phyloP scores from a whole-genome alignment of 805 yeast species.

The Myxozyma geophila region DNA sequence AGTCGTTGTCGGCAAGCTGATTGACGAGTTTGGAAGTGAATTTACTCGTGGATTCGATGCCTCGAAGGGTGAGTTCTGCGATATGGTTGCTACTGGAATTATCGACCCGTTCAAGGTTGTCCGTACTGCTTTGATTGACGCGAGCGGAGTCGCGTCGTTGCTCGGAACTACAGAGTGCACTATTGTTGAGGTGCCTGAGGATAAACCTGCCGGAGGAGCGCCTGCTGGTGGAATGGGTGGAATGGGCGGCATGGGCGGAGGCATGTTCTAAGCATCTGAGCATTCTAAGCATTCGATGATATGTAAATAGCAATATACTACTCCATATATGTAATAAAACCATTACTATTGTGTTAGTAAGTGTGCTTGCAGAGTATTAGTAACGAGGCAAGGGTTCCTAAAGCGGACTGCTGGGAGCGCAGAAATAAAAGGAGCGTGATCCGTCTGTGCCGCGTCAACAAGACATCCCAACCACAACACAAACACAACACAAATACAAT shows the following conservation, averaged over 20 bases:
- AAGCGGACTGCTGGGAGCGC: constrained; percentile 18
- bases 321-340: background rate
- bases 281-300: too few species aligned
- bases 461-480: background rate
- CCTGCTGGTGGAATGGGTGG: constrained; percentile 66
- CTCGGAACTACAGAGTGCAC: constrained; percentile 99
- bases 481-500: background rate
- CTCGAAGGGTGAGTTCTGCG: constrained; percentile 88
- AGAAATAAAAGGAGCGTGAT: background rate
- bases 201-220: constrained; percentile 53
- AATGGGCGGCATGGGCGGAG: constrained; percentile 53
- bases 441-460: constrained; percentile 4
- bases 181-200: constrained; percentile 86
- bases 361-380: too few species aligned
- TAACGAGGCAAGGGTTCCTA: constrained; percentile 7
- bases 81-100: constrained; percentile 96
- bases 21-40: constrained; percentile 59
- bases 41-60: constrained; percentile 93
- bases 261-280: constrained; percentile 19
- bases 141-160: constrained; percentile 95
- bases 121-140: constrained; percentile 92
- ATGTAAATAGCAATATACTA: background rate
- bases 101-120: constrained; percentile 99
- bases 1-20: constrained; percentile 89
- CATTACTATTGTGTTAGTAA: too few species aligned